These are phyloP conservation scores for Hirsutella thompsonii DNA, from an alignment of 2,329 filamentous ascomycete genomes.

Conservation along the genomic window DNA sequence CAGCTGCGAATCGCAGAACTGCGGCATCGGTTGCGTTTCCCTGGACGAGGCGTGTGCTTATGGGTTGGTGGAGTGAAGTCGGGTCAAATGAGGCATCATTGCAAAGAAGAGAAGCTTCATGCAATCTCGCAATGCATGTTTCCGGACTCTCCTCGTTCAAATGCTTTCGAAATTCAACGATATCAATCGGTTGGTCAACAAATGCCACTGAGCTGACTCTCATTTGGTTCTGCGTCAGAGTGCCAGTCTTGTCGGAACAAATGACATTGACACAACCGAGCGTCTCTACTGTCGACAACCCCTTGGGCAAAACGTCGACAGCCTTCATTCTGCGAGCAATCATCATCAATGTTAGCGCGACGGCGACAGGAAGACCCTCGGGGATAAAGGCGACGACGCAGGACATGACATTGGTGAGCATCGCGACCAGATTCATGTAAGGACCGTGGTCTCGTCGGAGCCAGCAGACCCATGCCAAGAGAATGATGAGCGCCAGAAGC, in stretches of 20 bases:
- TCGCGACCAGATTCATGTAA: neutral
- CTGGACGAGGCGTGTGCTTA: constrained; percentile 20
- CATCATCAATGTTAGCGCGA: constrained; percentile 55
- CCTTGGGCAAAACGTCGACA: constrained; percentile 55
- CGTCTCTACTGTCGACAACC: constrained; percentile 48
- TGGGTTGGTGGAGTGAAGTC: constrained; percentile 18
- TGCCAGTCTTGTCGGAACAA: constrained; percentile 50
- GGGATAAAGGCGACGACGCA: constrained; percentile 25
- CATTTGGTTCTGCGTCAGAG: constrained; percentile 18
- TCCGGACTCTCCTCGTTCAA: constrained; percentile 3
- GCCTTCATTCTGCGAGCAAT: constrained; percentile 59
- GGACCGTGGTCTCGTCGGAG: neutral
- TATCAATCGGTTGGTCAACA: neutral
- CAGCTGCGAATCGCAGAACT: constrained; percentile 25
- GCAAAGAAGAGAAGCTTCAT: constrained; percentile 21
- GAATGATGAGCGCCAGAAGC: neutral
- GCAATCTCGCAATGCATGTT: constrained; percentile 11
- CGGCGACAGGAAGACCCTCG: constrained; percentile 53
- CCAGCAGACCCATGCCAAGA: neutral
- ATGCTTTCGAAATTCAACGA: constrained; percentile 4
- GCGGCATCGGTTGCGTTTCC: constrained; percentile 31
- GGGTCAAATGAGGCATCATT: constrained; percentile 30
- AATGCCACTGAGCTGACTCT: constrained; percentile 11
- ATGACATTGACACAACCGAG: constrained; percentile 64
- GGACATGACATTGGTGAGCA: neutral